Evolutionary conservation across 1,139 yeast species (phyloP), one percentile per base, ranked within the genome.

Genomic region (Saccharomycopsis phalli): DNA sequence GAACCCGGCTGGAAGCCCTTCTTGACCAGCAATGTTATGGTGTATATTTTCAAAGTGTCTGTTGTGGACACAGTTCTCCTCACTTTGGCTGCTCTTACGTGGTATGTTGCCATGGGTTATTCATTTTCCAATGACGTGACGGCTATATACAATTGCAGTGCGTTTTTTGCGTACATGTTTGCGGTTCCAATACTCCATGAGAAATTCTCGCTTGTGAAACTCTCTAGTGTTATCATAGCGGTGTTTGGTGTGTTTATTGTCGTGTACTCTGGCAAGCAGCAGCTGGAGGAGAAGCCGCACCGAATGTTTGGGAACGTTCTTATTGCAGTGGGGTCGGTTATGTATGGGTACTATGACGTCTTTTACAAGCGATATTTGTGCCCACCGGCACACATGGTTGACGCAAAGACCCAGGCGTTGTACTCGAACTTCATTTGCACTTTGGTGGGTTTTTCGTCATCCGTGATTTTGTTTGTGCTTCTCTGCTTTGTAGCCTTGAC

Each of bases 101-200:
- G 95, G 95, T 86, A 83, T 55, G 73, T 82, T 14, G 80, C 95
- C 5, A 83, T 86, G 75, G 68, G 78, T 22, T 61, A 82, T 57
- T 80, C 95, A 1, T 81, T 87, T 30, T 86, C 94, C 0, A 70
- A 87, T 2, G 95, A 86, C 54, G 80, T 86, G 22, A 84, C 95
- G 2, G 95, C 95, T 7, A 86, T 86, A 48, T 86, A 84, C 61
- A 86, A 86, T 61, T 83, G 94, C 54, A 79, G 88, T 10, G 94
- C 94, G 0, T 84, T 86, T 56, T 80, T 88, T 4, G 95, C 95
- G 0, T 80, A 86, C 54, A 74, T 84, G 4, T 84, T 86, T 60
- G 87, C 94, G 2, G 78, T 86, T 22, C 84, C 88, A 2, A 59
- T 86, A 33, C 65, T 86, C 39, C 49, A 56, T 22, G 95, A 86